phyloP scores from a whole-genome alignment of 2,329 filamentous ascomycete species.

The Fusarium bulbicola region DNA sequence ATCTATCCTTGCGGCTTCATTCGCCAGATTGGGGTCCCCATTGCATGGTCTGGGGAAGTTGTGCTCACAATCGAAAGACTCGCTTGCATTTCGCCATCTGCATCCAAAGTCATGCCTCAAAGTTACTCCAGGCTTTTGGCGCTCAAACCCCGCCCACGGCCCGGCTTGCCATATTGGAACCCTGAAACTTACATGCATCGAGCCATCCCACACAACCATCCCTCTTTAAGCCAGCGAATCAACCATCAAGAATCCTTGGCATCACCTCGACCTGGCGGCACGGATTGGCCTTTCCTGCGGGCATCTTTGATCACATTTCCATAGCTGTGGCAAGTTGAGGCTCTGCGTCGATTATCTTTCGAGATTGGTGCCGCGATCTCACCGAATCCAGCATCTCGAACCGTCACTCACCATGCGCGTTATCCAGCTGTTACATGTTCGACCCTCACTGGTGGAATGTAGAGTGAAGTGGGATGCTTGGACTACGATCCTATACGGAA shows the following conservation, averaged over 20 bases:
- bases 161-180: slow-evolving; percentile 29
- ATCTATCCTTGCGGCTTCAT: slow-evolving; percentile 13
- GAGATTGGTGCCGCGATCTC: slow-evolving; percentile 8
- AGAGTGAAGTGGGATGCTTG: slow-evolving; percentile 12
- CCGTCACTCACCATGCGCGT: slow-evolving; percentile 16
- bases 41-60: slow-evolving; percentile 14
- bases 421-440: slow-evolving; percentile 27
- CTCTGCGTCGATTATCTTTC: slow-evolving; percentile 24
- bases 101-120: slow-evolving; percentile 35
- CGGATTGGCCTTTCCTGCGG: slow-evolving; percentile 19
- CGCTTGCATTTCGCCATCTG: slow-evolving; percentile 29
- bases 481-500: slow-evolving; percentile 7
- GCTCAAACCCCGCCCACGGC: slow-evolving; percentile 37
- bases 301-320: slow-evolving; percentile 5
- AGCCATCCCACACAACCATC: slow-evolving; percentile 21
- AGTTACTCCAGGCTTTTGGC: slow-evolving; percentile 15
- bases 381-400: slow-evolving; percentile 13
- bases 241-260: slow-evolving; percentile 24
- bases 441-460: slow-evolving; percentile 30
- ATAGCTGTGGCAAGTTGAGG: slow-evolving; percentile 20
- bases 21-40: slow-evolving; percentile 14
- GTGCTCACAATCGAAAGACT: slow-evolving; percentile 9
- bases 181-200: slow-evolving; percentile 30
- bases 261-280: slow-evolving; percentile 8
- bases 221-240: slow-evolving; percentile 22